phyloP scores from a whole-genome alignment of 192 early-diverging fungal genomes.

The Glomus cerebriforme region DNA sequence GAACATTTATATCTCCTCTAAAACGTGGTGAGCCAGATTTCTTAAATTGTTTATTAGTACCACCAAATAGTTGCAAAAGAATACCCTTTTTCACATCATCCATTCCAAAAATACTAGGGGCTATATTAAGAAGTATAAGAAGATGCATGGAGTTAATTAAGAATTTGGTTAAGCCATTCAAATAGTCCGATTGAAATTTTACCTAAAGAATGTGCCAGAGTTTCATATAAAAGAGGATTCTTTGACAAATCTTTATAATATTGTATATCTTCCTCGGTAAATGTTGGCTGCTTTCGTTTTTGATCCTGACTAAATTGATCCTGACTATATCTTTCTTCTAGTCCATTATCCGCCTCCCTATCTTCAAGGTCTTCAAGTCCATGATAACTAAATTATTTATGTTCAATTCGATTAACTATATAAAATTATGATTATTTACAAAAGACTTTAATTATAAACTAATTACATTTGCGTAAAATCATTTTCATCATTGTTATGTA shows the following conservation, averaged over 20 bases:
- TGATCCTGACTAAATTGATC: neutral
- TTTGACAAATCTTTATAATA: conserved; percentile 59
- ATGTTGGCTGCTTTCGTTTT: conserved; percentile 55
- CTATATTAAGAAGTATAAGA: conserved; percentile 32
- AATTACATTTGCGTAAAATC: conserved; percentile 34
- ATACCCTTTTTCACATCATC: conserved; percentile 99
- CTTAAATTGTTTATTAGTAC: conserved; percentile 80
- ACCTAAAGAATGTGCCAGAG: conserved; percentile 79
- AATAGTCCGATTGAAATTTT: neutral
- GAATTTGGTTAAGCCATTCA: neutral
- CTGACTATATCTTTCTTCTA: neutral
- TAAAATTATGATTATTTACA: neutral
- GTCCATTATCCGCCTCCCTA: neutral
- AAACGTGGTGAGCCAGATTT: conserved; percentile 67
- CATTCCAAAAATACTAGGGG: conserved; percentile 93
- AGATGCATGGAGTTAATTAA: neutral
- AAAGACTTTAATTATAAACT: neutral
- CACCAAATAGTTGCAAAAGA: conserved; percentile 94
- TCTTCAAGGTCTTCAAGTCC: conserved; percentile 42
- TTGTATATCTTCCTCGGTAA: neutral
- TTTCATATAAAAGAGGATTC: conserved; percentile 76
- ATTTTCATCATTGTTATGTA: conserved; percentile 53
- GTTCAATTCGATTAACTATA: neutral
- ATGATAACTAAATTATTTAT: conserved; percentile 7
- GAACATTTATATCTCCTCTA: conserved; percentile 91